Percentiles rank a stretch among this genome's conserved stretches.
Conservation (phyloP, 371 early-diverging fungal genomes). For the Mortierella polycephala region DNA sequence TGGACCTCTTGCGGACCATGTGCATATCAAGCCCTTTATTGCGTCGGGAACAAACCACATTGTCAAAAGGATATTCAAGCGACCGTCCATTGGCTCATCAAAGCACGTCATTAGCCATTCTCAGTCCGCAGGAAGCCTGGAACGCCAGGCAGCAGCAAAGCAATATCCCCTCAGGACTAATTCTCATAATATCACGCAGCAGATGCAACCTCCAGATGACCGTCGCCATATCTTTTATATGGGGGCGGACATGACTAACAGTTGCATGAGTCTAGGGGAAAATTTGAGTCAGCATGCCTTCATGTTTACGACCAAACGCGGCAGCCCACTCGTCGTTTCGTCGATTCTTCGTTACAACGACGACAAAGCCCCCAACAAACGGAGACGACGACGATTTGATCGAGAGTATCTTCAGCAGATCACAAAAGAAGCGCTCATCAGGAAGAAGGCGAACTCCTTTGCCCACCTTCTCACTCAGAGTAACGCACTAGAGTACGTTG, state of each 20-base stretch:
- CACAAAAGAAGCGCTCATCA: slow-evolving; percentile 49
- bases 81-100: slow-evolving; percentile 24
- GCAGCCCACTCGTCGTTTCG: slow-evolving; percentile 43
- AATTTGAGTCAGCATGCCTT: slow-evolving; percentile 47
- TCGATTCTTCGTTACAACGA: slow-evolving; percentile 46
- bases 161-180: slow-evolving; percentile 7
- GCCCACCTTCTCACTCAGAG: slow-evolving; percentile 45
- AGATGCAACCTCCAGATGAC: slow-evolving; percentile 18
- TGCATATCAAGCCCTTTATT: slow-evolving; percentile 37
- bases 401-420: slow-evolving; percentile 53
- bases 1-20: slow-evolving; percentile 42
- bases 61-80: slow-evolving; percentile 43
- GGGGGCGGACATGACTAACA: slow-evolving; percentile 27
- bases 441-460: slow-evolving; percentile 51
- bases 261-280: slow-evolving; percentile 42
- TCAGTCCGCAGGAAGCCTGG: slow-evolving; percentile 9
- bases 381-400: slow-evolving; percentile 37
- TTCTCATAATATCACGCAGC: slow-evolving; percentile 6
- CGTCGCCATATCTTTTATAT: slow-evolving; percentile 44
- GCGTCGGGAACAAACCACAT: slow-evolving; percentile 43
- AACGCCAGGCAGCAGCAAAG: slow-evolving; percentile 3
- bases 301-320: slow-evolving; percentile 48
- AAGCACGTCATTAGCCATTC: slow-evolving; percentile 24
- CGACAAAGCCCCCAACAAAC: slow-evolving; percentile 47
- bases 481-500: slow-evolving; percentile 40